Evolutionary conservation across 1,284 basidiomycete species (phyloP), one percentile per base, ranked within the genome.

Genomic region (Irpex sp.): DNA sequence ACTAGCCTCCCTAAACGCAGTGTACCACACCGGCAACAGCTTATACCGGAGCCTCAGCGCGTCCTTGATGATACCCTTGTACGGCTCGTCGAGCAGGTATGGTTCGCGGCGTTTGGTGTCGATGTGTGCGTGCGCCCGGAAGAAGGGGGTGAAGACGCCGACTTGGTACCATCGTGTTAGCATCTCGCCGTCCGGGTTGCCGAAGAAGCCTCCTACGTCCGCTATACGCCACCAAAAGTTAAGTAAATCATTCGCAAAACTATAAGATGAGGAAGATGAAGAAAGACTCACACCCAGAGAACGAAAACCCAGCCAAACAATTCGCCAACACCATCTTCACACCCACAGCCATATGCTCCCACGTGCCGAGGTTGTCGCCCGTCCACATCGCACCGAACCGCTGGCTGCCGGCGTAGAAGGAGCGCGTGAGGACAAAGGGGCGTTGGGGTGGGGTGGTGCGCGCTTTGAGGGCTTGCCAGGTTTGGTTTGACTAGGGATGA

Each of bases 311-410:
- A n/a, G 88, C 94, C 57, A 99, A 88, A 61, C 89, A 88, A 75
- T 95, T 93, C 11, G 94, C 85, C 47, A 99, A 82, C 8, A 97
- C 89, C 92, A 99, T 98, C 71, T 97, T 93, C 62, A 97, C 84
- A 53, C 95, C 94, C 36, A 94, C 93, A 1, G 88, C 88, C 84
- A 99, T 94, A 72, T 99, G 97, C 65, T 96, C 94, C 97, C 97
- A 99, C 0, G 93, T 95, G 36, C 97, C 95, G 50, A 98, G 80
- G 75, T 99, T 99, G 77, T 99, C 97, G 13, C 97, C 97, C 1
- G 96, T 99, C 97, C 97, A 99, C 83, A 97, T 94, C 0, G 97
- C 96, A 50, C 96, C 95, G 70, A 92, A 96, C 49, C 95, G 89
- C 75, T 99, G 97, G 21, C 95, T 95, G 4, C 97, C 97, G 2